Evolutionary conservation across 2,329 filamentous ascomycete genomes (phyloP), one percentile per base, ranked within the genome.

Genomic region (Pleomassaria siparia): DNA sequence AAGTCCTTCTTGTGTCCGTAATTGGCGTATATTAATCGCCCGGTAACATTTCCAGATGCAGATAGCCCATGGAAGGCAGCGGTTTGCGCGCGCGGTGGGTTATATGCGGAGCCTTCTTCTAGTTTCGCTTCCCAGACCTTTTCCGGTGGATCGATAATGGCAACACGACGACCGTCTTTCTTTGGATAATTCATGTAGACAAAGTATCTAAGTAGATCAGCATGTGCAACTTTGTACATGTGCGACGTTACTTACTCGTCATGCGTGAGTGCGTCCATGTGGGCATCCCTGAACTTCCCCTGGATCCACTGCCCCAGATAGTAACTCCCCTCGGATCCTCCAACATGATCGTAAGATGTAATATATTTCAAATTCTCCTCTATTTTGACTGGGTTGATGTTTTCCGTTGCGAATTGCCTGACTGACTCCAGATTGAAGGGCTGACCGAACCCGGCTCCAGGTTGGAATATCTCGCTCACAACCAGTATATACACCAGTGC

Each of bases 161-260:
- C 85, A 30, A 99, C 86, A 48, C 85, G 82, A 41, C 94, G 81
- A 11, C 92, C 94, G 50, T 83, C 86, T 22, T 80, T 74, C 54
- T 79, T 87, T 0, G 94, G 91, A 67, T 95, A 99, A 71, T 97
- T 97, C 62, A 97, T 76, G 67, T 96, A 97, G 13, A 95, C 91
- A 60, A 87, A 80, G 69, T 89, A 95, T 65, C 59, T 66, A 54
- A 46, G 2, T 22, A 6, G 13, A 35, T 66, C 37, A 66, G 64
- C 50, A 48, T 30, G 7, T 12, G 11, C 13, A 3, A 15, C 5
- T 36, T 26, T 39, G 13, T 9, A 6, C 2, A 16, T 20, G 37
- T 11, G 9, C 21, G 4, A 10, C 9, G 15, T 21, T 10, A 67
- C 70, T 51, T 72, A 78, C 53, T 90, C 83, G 60, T 95, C 87